A percentile compares a stretch with the other conserved stretches of the same genome.
Conservation (phyloP, 495 filamentous ascomycete species). For the Aspergillus olivimuriae region DNA sequence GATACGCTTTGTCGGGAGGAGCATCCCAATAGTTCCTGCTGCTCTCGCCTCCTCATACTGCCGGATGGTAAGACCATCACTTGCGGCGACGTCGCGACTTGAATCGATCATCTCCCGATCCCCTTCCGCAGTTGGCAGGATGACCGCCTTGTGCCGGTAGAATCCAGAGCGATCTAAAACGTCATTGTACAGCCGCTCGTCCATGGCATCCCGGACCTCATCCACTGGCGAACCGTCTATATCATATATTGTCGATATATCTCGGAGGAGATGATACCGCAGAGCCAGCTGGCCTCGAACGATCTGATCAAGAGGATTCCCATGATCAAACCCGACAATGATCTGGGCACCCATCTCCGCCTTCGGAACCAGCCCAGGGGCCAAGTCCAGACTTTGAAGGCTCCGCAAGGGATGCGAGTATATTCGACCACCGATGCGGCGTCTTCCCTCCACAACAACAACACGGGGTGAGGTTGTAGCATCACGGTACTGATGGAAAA, state of each 20-base stretch:
- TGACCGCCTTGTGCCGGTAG: constrained; percentile 70
- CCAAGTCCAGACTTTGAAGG: constrained; percentile 42
- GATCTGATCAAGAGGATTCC: constrained; percentile 87
- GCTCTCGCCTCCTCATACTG: constrained; percentile 57
- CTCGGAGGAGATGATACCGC: constrained; percentile 73
- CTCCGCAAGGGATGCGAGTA: constrained; percentile 82
- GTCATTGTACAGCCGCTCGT: constrained; percentile 89
- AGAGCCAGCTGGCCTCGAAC: constrained; percentile 87
- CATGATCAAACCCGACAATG: constrained; percentile 91
- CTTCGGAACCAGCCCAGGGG: constrained; percentile 55
- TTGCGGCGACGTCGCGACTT: constrained; percentile 67
- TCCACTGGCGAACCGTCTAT: constrained; percentile 75
- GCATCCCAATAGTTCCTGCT: constrained; percentile 34
- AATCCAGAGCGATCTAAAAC: constrained; percentile 83
- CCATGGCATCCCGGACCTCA: constrained; percentile 69
- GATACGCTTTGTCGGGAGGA: constrained; percentile 36
- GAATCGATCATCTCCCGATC: constrained; percentile 77
- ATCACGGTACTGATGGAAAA: constrained; percentile 71
- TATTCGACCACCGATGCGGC: constrained; percentile 85
- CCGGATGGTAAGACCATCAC: constrained; percentile 64
- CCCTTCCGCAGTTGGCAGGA: constrained; percentile 70
- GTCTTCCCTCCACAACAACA: constrained; percentile 79
- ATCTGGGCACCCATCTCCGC: constrained; percentile 97
- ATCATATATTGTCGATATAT: constrained; percentile 88
- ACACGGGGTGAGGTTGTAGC: constrained; percentile 63